phyloP scores from a whole-genome alignment of 75 land plant genomes.

The Selaginella moellendorffii region DNA sequence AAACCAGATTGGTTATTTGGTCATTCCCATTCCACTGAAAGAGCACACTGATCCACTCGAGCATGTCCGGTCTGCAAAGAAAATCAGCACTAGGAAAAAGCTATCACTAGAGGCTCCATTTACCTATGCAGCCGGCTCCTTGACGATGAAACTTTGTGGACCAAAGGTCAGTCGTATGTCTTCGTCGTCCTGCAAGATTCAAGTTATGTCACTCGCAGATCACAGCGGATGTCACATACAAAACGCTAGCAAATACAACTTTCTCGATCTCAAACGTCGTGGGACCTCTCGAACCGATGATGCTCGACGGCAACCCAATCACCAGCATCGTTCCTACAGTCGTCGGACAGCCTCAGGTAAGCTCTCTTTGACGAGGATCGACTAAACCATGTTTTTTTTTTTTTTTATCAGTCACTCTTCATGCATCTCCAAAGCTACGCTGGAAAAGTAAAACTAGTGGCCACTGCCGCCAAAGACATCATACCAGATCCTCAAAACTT shows the following conservation, averaged over 20 bases:
- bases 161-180: not conserved
- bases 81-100: not conserved
- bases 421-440: slow-evolving; percentile 54
- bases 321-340: not conserved
- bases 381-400: not conserved
- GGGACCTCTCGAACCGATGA: slow-evolving; percentile 4
- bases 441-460: slow-evolving; percentile 37
- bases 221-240: not conserved
- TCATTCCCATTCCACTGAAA: not conserved
- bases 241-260: not conserved
- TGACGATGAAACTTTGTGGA: not conserved
- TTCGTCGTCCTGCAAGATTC: not conserved
- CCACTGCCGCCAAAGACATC: slow-evolving; percentile 30
- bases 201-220: not conserved
- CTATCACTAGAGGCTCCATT: not conserved
- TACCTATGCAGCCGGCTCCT: not conserved
- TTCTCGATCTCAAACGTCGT: not conserved
- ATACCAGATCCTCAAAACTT: slow-evolving; percentile 54
- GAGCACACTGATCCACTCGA: not conserved
- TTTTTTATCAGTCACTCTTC: slow-evolving; percentile 39
- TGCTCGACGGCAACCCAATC: not conserved
- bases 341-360: not conserved
- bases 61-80: not conserved
- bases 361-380: not conserved
- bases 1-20: not conserved